These are phyloP conservation scores for Candida tunisiensis DNA, from an alignment of 1,139 yeast genomes.

Conservation along the genomic window DNA sequence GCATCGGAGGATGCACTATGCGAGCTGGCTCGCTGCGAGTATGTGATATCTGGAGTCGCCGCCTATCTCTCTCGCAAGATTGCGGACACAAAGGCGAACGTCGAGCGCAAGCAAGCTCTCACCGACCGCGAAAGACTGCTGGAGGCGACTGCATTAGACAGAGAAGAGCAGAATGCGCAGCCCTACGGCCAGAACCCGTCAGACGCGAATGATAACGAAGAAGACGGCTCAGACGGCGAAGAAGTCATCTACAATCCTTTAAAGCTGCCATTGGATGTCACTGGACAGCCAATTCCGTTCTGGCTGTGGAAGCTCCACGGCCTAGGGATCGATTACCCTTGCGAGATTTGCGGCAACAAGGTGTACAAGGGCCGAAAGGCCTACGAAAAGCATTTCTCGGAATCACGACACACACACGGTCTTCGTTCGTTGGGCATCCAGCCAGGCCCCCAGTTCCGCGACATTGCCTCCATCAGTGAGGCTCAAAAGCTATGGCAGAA, in stretches of 20 bases:
- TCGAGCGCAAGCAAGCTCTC: slow-evolving; percentile 49
- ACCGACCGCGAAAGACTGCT: slow-evolving; percentile 58
- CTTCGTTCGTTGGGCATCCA: slow-evolving; percentile 58
- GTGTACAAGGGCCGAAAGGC: slow-evolving; percentile 58
- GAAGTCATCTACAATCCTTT: slow-evolving; percentile 24
- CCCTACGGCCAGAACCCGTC: slow-evolving; percentile 9
- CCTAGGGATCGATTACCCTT: slow-evolving; percentile 47
- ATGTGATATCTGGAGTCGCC: slow-evolving; percentile 20
- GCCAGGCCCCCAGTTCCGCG: slow-evolving; percentile 37
- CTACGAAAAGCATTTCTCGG: slow-evolving; percentile 61
- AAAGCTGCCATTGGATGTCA: slow-evolving; percentile 67
- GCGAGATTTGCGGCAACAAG: slow-evolving; percentile 79
- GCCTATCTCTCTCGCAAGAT: slow-evolving; percentile 23
- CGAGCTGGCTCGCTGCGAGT: slow-evolving; percentile 17
- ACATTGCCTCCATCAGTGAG: slow-evolving; percentile 50
- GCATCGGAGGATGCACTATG: too few relatives aligned
- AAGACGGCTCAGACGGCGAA: slow-evolving; percentile 9
- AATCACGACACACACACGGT: slow-evolving; percentile 55
- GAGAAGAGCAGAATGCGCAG: slow-evolving; percentile 17
- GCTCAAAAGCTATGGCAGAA: slow-evolving; percentile 43
- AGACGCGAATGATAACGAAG: slow-evolving; percentile 11
- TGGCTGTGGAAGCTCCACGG: slow-evolving; percentile 93
- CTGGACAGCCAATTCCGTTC: slow-evolving; percentile 82
- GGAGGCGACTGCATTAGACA: slow-evolving; percentile 31
- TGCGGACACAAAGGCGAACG: slow-evolving; percentile 37